phyloP scores from a whole-genome alignment of 495 filamentous ascomycete species.

The Hypoxylon lienhwacheense region DNA sequence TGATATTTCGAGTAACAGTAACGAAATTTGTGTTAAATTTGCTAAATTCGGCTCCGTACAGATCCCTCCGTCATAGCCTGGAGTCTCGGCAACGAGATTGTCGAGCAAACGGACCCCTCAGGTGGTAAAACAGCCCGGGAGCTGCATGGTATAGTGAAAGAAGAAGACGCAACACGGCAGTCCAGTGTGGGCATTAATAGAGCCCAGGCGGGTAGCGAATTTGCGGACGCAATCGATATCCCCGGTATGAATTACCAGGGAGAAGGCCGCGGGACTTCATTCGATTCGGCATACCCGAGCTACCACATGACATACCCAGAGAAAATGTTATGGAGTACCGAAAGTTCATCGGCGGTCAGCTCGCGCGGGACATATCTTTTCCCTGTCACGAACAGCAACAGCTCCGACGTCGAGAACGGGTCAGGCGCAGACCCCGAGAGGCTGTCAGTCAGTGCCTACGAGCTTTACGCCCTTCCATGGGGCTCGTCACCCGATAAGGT shows the following conservation, averaged over 20 bases:
- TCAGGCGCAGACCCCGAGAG: conserved; percentile 35
- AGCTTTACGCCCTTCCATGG: conserved; percentile 47
- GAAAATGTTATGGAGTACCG: conserved; percentile 50
- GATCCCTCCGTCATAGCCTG: conserved; percentile 54
- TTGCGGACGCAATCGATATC: conserved; percentile 46
- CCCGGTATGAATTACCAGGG: conserved; percentile 55
- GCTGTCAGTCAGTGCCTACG: conserved; percentile 50
- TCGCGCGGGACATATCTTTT: conserved; percentile 54
- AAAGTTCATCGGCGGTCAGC: conserved; percentile 48
- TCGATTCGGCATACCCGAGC: conserved; percentile 35
- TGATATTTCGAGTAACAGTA: neutral
- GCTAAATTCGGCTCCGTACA: neutral
- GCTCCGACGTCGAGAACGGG: conserved; percentile 26
- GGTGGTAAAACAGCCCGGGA: conserved; percentile 37
- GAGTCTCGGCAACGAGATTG: conserved; percentile 54
- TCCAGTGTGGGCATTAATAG: conserved; percentile 46
- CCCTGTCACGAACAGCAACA: conserved; percentile 46
- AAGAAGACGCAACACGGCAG: conserved; percentile 49
- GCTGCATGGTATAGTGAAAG: conserved; percentile 41
- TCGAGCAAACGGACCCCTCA: conserved; percentile 39
- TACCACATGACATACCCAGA: conserved; percentile 47
- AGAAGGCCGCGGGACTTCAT: conserved; percentile 45
- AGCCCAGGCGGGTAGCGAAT: conserved; percentile 35
- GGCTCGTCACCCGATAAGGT: conserved; percentile 53
- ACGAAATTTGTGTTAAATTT: neutral